Base-by-base conservation (phyloP, 23 red algal genomes). In the Cyanidioschyzon merolae region DNA sequence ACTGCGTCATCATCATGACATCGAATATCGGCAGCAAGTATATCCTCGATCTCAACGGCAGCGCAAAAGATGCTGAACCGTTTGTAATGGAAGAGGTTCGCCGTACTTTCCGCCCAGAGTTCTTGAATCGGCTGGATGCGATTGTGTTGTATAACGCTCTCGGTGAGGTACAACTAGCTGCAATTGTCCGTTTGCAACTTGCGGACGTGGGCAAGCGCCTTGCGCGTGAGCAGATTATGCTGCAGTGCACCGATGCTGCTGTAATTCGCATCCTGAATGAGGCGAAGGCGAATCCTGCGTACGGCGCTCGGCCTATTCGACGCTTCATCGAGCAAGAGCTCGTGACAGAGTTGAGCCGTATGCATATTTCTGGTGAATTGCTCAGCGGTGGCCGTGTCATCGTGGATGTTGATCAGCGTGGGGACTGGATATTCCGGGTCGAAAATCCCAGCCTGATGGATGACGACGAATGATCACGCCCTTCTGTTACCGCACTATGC, bases 251-350 rank as follows among this genome's bases (percentile, higher is more conserved):
- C 7, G 31, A 77, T 34, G 63, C 29, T 31, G 83, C 83, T 0
- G 77, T 68, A 2, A 37, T 71, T 1, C 58, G 51, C 2, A 37
- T 86, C 37, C 12, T 86, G 1, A 78, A 80, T 1, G 74, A 86
- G 34, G 37, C 83, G 18, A 45, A 77, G 27, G 29, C 30, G 63
- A 57, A 79, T 32, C 83, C 83, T 16, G 77, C 40, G 34, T 86
- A 79, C n/a, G 83, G 83, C 38, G 83, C 83, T 2, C 71, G 83
- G 41, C 83, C 83, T 37, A 86, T 86, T 29, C 31, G 41, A 58
- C 77, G 83, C 31, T 77, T 79, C n/a, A 67, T 86, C 2, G 83
- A 86, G 83, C 38, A 86, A 27, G 76, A 86, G 39, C 58, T 86
- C 34, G 83, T 68, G 40, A 86, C 83, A 25, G 75, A 86, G 58